Evolutionary conservation across 1,284 basidiomycete species (phyloP).

Genomic region (Ceratobasidium sp.): DNA sequence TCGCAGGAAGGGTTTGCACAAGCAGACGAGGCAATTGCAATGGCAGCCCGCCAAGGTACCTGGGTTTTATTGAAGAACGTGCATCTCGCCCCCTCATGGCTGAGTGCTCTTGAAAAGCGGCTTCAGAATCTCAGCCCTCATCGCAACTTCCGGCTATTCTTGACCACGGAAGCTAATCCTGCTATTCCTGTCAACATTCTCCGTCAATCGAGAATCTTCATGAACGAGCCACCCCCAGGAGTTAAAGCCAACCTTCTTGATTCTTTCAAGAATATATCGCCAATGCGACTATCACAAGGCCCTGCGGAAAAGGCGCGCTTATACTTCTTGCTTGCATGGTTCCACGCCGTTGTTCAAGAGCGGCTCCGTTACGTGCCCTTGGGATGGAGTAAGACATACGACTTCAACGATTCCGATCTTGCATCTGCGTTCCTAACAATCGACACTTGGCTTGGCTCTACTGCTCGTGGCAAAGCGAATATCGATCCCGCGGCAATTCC

Average conservation of each 20-base stretch:
- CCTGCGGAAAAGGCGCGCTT: constrained; percentile 92
- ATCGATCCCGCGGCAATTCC: constrained; percentile 92
- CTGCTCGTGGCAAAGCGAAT: constrained; percentile 90
- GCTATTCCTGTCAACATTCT: constrained; percentile 96
- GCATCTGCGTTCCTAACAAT: constrained; percentile 93
- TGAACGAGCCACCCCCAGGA: constrained; percentile 97
- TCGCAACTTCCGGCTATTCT: constrained; percentile 92
- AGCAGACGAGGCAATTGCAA: constrained; percentile 93
- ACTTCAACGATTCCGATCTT: constrained; percentile 98
- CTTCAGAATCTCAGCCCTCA: constrained; percentile 92
- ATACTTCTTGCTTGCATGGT: constrained; percentile 97
- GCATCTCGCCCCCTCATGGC: constrained; percentile 93
- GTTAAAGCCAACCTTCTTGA: constrained; percentile 95
- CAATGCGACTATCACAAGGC: constrained; percentile 79
- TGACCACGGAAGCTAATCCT: constrained; percentile 96
- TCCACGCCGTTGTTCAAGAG: constrained; percentile 97
- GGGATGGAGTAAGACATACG: constrained; percentile 96
- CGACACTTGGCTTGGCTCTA: constrained; percentile 85
- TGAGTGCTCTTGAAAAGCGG: constrained; percentile 95
- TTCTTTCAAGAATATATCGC: constrained; percentile 83
- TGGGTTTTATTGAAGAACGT: constrained; percentile 98
- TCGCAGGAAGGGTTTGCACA: constrained; percentile 96
- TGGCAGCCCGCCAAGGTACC: constrained; percentile 89
- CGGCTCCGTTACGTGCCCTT: constrained; percentile 94
- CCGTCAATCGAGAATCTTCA: constrained; percentile 92